phyloP scores from a whole-genome alignment of 1,284 basidiomycete genomes.

The Phylloboletellus chloephorus region DNA sequence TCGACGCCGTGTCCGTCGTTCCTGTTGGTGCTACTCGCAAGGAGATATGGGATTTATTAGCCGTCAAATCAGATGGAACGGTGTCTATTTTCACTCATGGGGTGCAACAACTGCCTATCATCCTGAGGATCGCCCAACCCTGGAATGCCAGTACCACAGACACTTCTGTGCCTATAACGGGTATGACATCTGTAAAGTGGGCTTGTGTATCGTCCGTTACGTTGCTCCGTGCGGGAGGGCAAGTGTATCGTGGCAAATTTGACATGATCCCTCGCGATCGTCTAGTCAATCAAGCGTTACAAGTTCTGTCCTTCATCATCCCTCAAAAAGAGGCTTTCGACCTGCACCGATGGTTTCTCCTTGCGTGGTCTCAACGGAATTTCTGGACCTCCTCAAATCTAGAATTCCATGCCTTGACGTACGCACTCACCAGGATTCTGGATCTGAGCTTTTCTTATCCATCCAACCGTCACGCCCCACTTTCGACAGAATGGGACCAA shows the following conservation, averaged over 20 bases:
- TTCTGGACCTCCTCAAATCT: constrained; percentile 40
- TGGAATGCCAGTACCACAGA: constrained; percentile 14
- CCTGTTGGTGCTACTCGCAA: constrained; percentile 60
- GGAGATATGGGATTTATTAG: constrained; percentile 61
- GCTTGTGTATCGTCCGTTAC: constrained; percentile 43
- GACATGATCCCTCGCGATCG: constrained; percentile 46
- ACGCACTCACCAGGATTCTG: constrained; percentile 49
- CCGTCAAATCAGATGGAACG: constrained; percentile 49
- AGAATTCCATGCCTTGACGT: constrained; percentile 54
- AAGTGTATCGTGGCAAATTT: constrained; percentile 41
- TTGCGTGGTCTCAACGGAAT: constrained; percentile 45
- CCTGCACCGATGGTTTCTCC: constrained; percentile 54
- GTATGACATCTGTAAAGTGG: constrained; percentile 37
- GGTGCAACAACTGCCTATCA: constrained; percentile 42
- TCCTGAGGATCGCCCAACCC: constrained; percentile 24
- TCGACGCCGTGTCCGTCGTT: constrained; percentile 49
- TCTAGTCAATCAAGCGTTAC: constrained; percentile 56
- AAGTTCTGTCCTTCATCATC: constrained; percentile 56
- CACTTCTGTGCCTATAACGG: constrained; percentile 27
- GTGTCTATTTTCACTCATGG: constrained; percentile 60
- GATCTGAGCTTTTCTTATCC: constrained; percentile 32
- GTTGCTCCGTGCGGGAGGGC: constrained; percentile 45
- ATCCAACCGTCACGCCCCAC: constrained; percentile 2
- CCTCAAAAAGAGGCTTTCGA: constrained; percentile 50
- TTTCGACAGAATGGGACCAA: constrained; percentile 24